Base-by-base conservation (phyloP, 352 stramenopile species). In the Phytophthora pini region DNA sequence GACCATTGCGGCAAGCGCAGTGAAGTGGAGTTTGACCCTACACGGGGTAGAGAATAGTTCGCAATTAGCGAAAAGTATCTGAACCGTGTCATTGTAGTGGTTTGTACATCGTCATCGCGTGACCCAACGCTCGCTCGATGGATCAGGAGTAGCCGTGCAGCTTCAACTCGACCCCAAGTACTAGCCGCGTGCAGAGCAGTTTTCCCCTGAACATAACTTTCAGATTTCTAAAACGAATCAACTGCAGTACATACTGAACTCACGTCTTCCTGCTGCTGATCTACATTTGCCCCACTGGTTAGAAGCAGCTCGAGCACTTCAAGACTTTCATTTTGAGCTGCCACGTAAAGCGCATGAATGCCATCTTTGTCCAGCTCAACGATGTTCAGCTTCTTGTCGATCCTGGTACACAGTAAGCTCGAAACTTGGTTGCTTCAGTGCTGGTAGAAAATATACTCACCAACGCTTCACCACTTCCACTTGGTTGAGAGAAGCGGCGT, bases 401-500 rank as follows among this genome's bases (percentile, higher is more conserved):
- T 87, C 82, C 82, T 88, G 50, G 6, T n/a, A 46, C n/a, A 12
- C 6, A 38, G 38, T 58, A 36, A 8, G 24, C 5, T 24, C 7
- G 4, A n/a, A 15, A 48, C n/a, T 50, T 29, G 20, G 8, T 2
- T n/a, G 15, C 15, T 27, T 13, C 40, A 22, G 24, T 41, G 20
- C 11, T 22, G 3, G 4, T 9, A 22, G 40, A 29, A 34, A 26
- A n/a, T 15, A 12, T 6, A 29, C 36, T 50, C 17, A 84, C 79
- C 82, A 90, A 43, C 75, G 76, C 20, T 66, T 70, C 20, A 90
- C 75, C 47, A 89, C 82, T 54, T 84, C 61, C 32, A 87, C 59
- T 70, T 89, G 82, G 56, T 89, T 89, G 15, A 88, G 71, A 5
- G 82, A 88, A 22, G 82, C 80, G 4, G 82, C 82, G 43, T 91